Evolutionary conservation across 2,329 filamentous ascomycete species (phyloP).

Genomic region (Bipolaris cookei): DNA sequence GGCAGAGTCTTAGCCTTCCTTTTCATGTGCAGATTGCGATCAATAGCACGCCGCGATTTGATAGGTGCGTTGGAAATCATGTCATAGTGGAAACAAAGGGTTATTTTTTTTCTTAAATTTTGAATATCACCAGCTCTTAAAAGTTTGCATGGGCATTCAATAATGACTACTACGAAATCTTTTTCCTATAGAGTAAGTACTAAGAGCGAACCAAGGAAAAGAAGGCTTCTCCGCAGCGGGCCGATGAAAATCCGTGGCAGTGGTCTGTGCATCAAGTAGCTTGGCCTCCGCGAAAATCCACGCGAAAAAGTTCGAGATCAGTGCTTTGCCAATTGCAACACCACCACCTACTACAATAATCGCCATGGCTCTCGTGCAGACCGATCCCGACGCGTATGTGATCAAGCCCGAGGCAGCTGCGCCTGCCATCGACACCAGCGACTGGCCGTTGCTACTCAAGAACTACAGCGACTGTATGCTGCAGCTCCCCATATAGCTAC

Average conservation of each 20-base stretch:
- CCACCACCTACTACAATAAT: slow-evolving; percentile 26
- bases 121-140: too few species aligned
- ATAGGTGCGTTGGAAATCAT: too few species aligned
- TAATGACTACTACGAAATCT: too few species aligned
- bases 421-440: slow-evolving; percentile 81
- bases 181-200: neutral
- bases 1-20: too few species aligned
- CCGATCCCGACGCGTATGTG: slow-evolving; percentile 70
- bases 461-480: slow-evolving; percentile 89
- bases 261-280: slow-evolving; percentile 16
- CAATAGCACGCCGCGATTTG: too few species aligned
- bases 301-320: slow-evolving; percentile 36
- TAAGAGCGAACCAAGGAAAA: neutral
- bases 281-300: slow-evolving; percentile 21
- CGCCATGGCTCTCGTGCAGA: slow-evolving; percentile 48
- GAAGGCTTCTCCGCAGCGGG: slow-evolving; percentile 4
- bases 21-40: too few species aligned
- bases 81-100: too few species aligned
- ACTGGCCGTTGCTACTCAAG: slow-evolving; percentile 92
- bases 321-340: slow-evolving; percentile 38
- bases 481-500: slow-evolving; percentile 41
- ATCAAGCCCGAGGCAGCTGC: slow-evolving; percentile 91
- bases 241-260: slow-evolving; percentile 8
- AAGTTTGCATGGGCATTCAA: too few species aligned
- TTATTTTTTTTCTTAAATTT: too few species aligned